Evolutionary conservation across 495 filamentous ascomycete genomes (phyloP).

Genomic region (Collariella sp.): DNA sequence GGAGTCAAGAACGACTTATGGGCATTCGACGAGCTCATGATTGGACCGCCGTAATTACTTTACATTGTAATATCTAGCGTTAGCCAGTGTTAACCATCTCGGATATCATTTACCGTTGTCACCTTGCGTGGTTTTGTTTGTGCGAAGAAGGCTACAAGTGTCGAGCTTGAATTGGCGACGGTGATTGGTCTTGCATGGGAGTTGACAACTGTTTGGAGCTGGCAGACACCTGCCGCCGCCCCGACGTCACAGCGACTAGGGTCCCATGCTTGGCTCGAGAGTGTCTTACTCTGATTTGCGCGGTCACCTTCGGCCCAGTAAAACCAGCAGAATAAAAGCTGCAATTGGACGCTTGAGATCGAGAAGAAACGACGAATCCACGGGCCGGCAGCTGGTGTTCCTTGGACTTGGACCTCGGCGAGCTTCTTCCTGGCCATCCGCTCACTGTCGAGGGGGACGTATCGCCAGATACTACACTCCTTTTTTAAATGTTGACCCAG

Average conservation of each 20-base stretch:
- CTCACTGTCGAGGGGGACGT: constrained; percentile 6
- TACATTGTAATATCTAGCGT: not conserved
- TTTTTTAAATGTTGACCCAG: constrained; percentile 39
- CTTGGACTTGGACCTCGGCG: constrained; percentile 11
- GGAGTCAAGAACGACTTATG: constrained; percentile 18
- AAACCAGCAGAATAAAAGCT: too few relatives aligned
- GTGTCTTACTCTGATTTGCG: not conserved
- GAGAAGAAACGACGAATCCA: not conserved
- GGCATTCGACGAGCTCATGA: not conserved
- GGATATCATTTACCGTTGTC: not conserved
- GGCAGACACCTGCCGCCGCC: not conserved
- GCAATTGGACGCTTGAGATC: constrained; percentile 1
- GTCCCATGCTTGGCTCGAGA: not conserved
- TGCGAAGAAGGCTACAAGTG: not conserved
- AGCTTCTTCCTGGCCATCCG: not conserved
- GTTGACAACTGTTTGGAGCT: not conserved
- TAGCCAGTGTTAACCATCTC: not conserved
- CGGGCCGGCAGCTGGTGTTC: not conserved
- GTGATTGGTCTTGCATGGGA: not conserved
- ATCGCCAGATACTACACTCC: constrained; percentile 2
- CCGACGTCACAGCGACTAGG: constrained; percentile 3
- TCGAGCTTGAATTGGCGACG: not conserved
- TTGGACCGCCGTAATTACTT: not conserved
- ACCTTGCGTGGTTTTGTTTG: not conserved
- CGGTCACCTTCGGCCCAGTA: constrained; percentile 15